Evolutionary conservation across 2,329 filamentous ascomycete genomes (phyloP), one percentile per base, ranked within the genome.

Genomic region (Drechslerella stenobrocha): DNA sequence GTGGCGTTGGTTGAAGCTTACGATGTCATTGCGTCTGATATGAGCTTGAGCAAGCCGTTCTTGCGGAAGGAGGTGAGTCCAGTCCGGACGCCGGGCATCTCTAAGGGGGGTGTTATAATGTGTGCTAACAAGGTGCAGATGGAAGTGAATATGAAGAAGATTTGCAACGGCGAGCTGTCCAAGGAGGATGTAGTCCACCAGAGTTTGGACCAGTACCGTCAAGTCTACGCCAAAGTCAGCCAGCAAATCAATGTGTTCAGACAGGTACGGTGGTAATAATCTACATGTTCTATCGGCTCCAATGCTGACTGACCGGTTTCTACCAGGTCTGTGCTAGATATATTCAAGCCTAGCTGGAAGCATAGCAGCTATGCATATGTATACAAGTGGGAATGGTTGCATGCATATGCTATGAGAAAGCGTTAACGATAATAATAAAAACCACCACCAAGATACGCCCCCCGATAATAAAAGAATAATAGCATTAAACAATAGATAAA

Each of bases 91-190:
- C 1, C 6, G 1, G 13, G 13, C 2, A 40, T 40, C 50, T 34
- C 18, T 1, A 15, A 22, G 1, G 9, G 18, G 8, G 30, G 32
- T n/a, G 11, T n/a, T n/a, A n/a, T n/a, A n/a, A n/a, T n/a, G n/a
- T n/a, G n/a, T n/a, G n/a, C n/a, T n/a, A n/a, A n/a, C n/a, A n/a
- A n/a, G n/a, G n/a, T n/a, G n/a, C 13, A 69, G 80, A 96, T 96
- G 90, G 93, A 98, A 77, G 79, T 90, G 69, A 89, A 90, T 76
- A 96, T 98, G 92, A 93, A 91, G 75, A 89, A 89, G 61, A 96
- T 98, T 60, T 97, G 93, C 77, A 90, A 92, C 65, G 93, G 93
- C 23, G 85, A 83, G 52, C 87, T 85, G 70, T 88, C 86, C 30
- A 87, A 84, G 73, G 81, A 83, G 55, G 82, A 84, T 18, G 89